A percentile compares a stretch with the other conserved stretches of the same genome.
These are phyloP conservation scores for Pulicaria dysenterica DNA, from an alignment of 129 eudicot species.

Conservation along the genomic window DNA sequence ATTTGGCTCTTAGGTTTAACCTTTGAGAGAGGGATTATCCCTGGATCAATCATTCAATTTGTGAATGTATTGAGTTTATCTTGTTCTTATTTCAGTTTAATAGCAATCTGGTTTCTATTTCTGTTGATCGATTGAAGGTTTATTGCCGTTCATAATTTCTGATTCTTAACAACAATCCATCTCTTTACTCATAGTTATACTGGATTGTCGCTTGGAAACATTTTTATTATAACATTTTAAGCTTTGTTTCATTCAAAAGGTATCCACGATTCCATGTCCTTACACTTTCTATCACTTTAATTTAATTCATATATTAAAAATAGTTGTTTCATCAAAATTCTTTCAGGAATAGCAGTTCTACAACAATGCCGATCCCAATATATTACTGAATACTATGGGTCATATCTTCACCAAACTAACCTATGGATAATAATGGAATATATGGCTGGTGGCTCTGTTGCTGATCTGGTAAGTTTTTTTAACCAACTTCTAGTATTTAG, in stretches of 20 bases:
- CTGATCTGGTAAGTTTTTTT: conserved; percentile 79
- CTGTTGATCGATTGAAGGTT: too few relatives aligned
- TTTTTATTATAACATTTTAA: neutral
- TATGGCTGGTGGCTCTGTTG: conserved; percentile 99
- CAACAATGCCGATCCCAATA: conserved; percentile 89
- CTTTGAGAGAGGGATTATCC: too few relatives aligned
- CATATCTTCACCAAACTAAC: too few relatives aligned
- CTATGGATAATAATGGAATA: conserved; percentile 99
- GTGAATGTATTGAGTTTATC: too few relatives aligned
- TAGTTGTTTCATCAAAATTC: conserved; percentile 10
- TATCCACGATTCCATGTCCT: conserved; percentile 37
- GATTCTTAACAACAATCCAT: too few relatives aligned
- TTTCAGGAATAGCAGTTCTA: conserved; percentile 93
- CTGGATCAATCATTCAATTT: too few relatives aligned
- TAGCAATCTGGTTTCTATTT: too few relatives aligned
- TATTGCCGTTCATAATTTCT: too few relatives aligned
- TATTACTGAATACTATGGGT: too few relatives aligned
- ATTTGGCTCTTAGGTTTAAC: too few relatives aligned
- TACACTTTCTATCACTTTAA: neutral
- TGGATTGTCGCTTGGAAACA: conserved; percentile 3
- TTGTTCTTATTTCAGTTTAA: too few relatives aligned
- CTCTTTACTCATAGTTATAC: neutral
- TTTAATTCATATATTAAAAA: conserved; percentile 7
- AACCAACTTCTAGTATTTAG: conserved; percentile 21
- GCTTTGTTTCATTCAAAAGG: conserved; percentile 66